These are phyloP conservation scores for Parafenestella ontariensis DNA, from an alignment of 2,329 filamentous ascomycete species.

Conservation along the genomic window DNA sequence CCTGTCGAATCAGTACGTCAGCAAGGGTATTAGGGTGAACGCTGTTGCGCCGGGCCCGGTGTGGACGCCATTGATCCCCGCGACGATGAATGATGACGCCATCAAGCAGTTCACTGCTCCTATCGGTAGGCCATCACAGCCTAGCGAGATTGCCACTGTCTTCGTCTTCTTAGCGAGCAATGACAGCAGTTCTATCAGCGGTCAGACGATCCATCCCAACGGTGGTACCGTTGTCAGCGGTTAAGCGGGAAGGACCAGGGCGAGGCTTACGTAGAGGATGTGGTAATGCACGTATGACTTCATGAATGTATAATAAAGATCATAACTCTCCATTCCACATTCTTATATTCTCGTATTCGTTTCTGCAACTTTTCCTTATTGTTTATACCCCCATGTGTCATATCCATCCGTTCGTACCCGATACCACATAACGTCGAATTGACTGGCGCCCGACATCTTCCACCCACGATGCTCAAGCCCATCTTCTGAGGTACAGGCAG, in stretches of 20 bases:
- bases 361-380: too few relatives aligned
- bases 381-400: too few relatives aligned
- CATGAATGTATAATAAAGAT: conserved; percentile 9
- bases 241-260: conserved; percentile 12
- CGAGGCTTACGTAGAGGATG: not conserved
- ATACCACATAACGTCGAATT: too few relatives aligned
- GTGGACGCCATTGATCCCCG: conserved; percentile 53
- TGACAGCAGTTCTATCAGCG: conserved; percentile 76
- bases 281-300: not conserved
- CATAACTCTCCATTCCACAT: too few relatives aligned
- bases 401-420: too few relatives aligned
- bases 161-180: conserved; percentile 80
- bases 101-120: conserved; percentile 76
- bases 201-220: conserved; percentile 73
- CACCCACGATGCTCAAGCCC: too few relatives aligned
- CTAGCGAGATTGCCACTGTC: conserved; percentile 80
- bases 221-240: conserved; percentile 46
- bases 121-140: conserved; percentile 80
- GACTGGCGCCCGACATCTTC: too few relatives aligned
- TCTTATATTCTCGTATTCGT: too few relatives aligned
- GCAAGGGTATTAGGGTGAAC: conserved; percentile 77
- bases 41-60: conserved; percentile 74
- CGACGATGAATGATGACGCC: conserved; percentile 59
- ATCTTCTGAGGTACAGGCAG: too few relatives aligned
- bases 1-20: conserved; percentile 75